Evolutionary conservation across 306 rosid species (phyloP).

Genomic region (Oxytropis ochrocephala): DNA sequence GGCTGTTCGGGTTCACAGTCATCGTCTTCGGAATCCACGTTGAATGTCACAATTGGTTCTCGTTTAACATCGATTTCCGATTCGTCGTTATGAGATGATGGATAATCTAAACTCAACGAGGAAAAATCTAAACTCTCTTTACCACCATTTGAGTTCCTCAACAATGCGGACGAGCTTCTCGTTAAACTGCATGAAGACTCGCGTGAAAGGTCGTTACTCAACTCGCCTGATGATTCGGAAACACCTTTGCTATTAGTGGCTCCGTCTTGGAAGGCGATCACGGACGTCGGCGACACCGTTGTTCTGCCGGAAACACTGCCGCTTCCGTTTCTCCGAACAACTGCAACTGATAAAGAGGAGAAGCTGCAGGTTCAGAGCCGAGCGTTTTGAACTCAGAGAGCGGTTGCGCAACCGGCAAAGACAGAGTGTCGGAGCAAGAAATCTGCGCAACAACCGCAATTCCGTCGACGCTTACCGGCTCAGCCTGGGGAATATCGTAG

Average conservation of each 20-base stretch:
- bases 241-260: slow-evolving; percentile 31
- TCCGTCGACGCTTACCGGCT: slow-evolving; percentile 56
- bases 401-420: slow-evolving; percentile 76
- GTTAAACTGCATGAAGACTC: slow-evolving; percentile 46
- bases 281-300: slow-evolving; percentile 79
- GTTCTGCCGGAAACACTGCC: slow-evolving; percentile 28
- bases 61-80: slow-evolving; percentile 31
- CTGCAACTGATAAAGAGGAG: slow-evolving; percentile 53
- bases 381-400: slow-evolving; percentile 31
- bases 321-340: slow-evolving; percentile 35
- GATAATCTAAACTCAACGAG: slow-evolving; percentile 63
- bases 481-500: slow-evolving; percentile 69
- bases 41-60: slow-evolving; percentile 36
- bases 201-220: slow-evolving; percentile 58
- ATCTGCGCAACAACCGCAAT: slow-evolving; percentile 61
- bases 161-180: slow-evolving; percentile 27
- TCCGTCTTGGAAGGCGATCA: slow-evolving; percentile 66
- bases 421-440: slow-evolving; percentile 34
- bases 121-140: slow-evolving; percentile 70
- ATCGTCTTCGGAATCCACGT: slow-evolving; percentile 47
- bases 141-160: slow-evolving; percentile 42
- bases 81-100: slow-evolving; percentile 55
- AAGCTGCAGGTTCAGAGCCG: slow-evolving; percentile 40
- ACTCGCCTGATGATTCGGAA: slow-evolving; percentile 46
- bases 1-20: slow-evolving; percentile 39